Percentiles rank a stretch among this genome's conserved stretches.
phyloP scores from a whole-genome alignment of 2,329 filamentous ascomycete species.

The Cyclaneusma minus region DNA sequence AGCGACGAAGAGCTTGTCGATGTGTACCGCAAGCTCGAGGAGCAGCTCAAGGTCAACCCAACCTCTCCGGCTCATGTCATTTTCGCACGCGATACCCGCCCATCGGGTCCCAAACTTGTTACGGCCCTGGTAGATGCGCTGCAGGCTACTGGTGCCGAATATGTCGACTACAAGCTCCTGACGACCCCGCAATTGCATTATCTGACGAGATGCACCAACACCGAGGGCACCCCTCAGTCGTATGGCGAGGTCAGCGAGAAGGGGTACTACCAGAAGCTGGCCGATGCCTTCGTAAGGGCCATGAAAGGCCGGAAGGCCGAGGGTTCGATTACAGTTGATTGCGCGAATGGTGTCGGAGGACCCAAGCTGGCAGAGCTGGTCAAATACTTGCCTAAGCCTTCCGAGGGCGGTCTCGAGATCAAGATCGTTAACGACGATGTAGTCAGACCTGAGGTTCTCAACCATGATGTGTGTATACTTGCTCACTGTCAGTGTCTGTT shows the following conservation, averaged over 20 bases:
- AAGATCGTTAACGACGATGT: slow-evolving; percentile 89
- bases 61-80: slow-evolving; percentile 62
- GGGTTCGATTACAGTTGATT: slow-evolving; percentile 73
- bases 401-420: slow-evolving; percentile 59
- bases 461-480: slow-evolving; percentile 53
- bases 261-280: slow-evolving; percentile 91
- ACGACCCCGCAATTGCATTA: slow-evolving; percentile 99
- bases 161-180: slow-evolving; percentile 75
- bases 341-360: slow-evolving; percentile 90
- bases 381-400: slow-evolving; percentile 58
- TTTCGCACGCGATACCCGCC: slow-evolving; percentile 83
- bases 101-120: slow-evolving; percentile 75
- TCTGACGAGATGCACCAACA: slow-evolving; percentile 87
- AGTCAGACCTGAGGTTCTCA: slow-evolving; percentile 74
- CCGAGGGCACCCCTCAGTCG: slow-evolving; percentile 67
- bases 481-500: not conserved
- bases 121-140: slow-evolving; percentile 66
- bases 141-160: slow-evolving; percentile 57
- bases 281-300: slow-evolving; percentile 68
- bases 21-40: slow-evolving; percentile 60
- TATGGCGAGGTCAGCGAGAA: slow-evolving; percentile 82
- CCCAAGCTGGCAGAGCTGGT: slow-evolving; percentile 78
- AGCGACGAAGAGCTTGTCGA: slow-evolving; percentile 60
- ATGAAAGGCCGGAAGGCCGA: slow-evolving; percentile 62
- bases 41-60: slow-evolving; percentile 62